These are phyloP conservation scores for Hypoxylon sp. DNA, from an alignment of 2,329 filamentous ascomycete species.

Conservation along the genomic window DNA sequence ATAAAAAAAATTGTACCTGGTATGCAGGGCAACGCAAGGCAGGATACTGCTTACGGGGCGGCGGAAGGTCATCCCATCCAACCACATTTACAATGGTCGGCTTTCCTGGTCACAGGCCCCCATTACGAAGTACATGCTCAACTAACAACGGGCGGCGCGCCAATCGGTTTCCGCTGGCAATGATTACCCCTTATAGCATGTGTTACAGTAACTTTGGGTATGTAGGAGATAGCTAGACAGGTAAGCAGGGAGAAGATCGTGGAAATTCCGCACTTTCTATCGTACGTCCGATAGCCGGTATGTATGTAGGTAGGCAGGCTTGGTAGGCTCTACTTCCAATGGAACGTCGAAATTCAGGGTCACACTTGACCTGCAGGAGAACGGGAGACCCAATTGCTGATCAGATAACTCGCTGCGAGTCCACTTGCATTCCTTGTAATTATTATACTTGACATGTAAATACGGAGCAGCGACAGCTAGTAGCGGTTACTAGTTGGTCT, in stretches of 20 bases:
- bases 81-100: constrained; percentile 26
- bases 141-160: constrained; percentile 24
- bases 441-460: constrained; percentile 22
- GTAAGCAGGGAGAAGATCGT: constrained; percentile 34
- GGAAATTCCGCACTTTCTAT: constrained; percentile 38
- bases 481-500: constrained; percentile 22
- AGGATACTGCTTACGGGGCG: constrained; percentile 26
- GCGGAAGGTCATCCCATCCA: constrained; percentile 37
- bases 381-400: constrained; percentile 24
- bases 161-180: constrained; percentile 30
- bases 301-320: constrained; percentile 13
- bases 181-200: constrained; percentile 31
- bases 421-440: constrained; percentile 31
- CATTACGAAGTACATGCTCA: constrained; percentile 16
- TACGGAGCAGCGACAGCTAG: constrained; percentile 31
- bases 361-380: constrained; percentile 37
- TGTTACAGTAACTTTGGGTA: constrained; percentile 16
- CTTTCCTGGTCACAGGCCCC: constrained; percentile 15
- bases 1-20: constrained; percentile 7
- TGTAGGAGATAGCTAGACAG: constrained; percentile 11
- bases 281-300: constrained; percentile 41
- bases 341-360: constrained; percentile 30
- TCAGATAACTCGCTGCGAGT: constrained; percentile 12
- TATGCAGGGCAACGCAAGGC: constrained; percentile 29
- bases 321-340: constrained; percentile 34